Base-by-base conservation (phyloP, 257 asterid genomes). In the Hygrophila difformis region DNA sequence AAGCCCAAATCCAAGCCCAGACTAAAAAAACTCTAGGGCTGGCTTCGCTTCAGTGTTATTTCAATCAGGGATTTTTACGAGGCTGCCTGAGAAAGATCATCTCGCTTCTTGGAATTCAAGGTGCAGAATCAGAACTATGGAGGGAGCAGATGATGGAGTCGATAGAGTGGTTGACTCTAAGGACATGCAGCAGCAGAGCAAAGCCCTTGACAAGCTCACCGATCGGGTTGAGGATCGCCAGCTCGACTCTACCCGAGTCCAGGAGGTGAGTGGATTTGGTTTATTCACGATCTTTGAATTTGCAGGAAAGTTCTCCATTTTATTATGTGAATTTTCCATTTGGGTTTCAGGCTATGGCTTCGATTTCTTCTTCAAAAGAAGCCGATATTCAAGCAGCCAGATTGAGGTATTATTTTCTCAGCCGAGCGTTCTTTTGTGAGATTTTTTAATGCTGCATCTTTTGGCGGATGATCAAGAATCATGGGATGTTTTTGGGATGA, bases 141-240 rank as follows among this genome's bases (percentile, higher is more conserved):
- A 79, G 58, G 93, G 65, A 1, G 94, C 76, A 20, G 93, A 86
- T 18, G 94, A 82, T 54, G 93, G 79, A 36, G 63, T 79, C 3
- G 94, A 82, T 56, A 61, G 65, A 50, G 55, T 63, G 13, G 73
- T 63, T 36, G 98, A 91, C 57, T 91, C 98, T 0, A 91, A 91
- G 62, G 98, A 86, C 60, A 55, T 79, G 69, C 96, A 91, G 69
- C 94, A 91, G 82, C 96, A 91, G 79, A 85, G 75, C 74, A 91
- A 91, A 63, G 98, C 96, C 7, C 59, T 91, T 41, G 96, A 91
- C 56, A 86, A 91, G 58, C 94, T 91, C 39, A 86, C 96, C 14
- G 98, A 86, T 63, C 93, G 92, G 53, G 98, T 91, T 44, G 98
- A 91, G 81, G 98, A 91, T 75, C 96, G 94, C 49, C 96, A 91